Evolutionary conservation across 176 grass and related monocot species (phyloP).

Genomic region (Aegilops umbellulata): DNA sequence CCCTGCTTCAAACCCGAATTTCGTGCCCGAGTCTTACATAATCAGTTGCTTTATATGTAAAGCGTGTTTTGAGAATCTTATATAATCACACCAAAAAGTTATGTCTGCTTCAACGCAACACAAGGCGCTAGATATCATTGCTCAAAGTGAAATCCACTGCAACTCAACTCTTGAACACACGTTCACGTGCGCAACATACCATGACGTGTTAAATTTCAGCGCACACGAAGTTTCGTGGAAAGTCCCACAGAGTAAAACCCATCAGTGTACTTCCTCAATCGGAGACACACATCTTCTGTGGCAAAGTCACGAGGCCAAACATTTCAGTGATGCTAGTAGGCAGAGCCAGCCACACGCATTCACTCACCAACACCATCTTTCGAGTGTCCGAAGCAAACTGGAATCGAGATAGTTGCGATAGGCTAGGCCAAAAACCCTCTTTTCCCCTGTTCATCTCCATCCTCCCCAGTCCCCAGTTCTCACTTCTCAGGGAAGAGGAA

Average conservation of each 20-base stretch:
- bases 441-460: too few species aligned
- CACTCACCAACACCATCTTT: not conserved
- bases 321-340: constrained; percentile 13
- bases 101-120: too few species aligned
- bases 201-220: not conserved
- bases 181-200: not conserved
- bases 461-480: too few species aligned
- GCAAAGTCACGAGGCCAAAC: not conserved
- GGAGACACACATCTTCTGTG: not conserved
- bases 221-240: not conserved
- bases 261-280: not conserved
- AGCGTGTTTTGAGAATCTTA: too few species aligned
- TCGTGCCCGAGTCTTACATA: too few species aligned
- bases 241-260: not conserved
- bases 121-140: not conserved
- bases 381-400: too few species aligned
- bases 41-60: too few species aligned
- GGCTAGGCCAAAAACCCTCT: too few species aligned
- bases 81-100: too few species aligned
- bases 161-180: not conserved
- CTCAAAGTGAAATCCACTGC: not conserved
- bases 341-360: not conserved
- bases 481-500: too few species aligned
- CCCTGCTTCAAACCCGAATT: too few species aligned
- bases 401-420: not conserved